Percentiles rank a stretch among this genome's conserved stretches.
Conservation (phyloP, 2,329 filamentous ascomycete genomes). For the Beauveria pseudobassiana region DNA sequence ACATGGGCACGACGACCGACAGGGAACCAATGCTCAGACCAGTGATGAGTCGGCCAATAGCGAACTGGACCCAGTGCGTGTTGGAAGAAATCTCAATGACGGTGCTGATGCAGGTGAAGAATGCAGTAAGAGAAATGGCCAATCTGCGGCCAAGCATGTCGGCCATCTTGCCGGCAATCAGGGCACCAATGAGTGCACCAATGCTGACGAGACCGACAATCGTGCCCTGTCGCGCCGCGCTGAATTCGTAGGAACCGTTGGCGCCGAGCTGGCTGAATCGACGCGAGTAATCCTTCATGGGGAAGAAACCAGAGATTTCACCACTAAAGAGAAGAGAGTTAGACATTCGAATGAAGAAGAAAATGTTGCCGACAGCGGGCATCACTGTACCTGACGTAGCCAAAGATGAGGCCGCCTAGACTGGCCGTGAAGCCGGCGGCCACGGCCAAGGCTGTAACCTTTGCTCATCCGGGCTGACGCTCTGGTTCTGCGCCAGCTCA, state of each 20-base stretch:
- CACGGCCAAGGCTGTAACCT: conserved; percentile 34
- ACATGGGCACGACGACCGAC: conserved; percentile 60
- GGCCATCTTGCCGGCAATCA: conserved; percentile 52
- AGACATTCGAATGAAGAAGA: not conserved
- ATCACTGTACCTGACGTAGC: conserved; percentile 43
- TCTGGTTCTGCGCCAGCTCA: conserved; percentile 17
- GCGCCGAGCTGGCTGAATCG: conserved; percentile 43
- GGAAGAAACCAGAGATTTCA: conserved; percentile 54
- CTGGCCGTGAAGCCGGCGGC: conserved; percentile 44
- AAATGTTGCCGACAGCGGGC: not conserved
- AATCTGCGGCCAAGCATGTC: conserved; percentile 54
- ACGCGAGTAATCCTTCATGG: conserved; percentile 47
- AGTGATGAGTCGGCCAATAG: conserved; percentile 57
- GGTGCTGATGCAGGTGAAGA: conserved; percentile 58
- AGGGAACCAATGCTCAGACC: conserved; percentile 59
- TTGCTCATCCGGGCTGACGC: conserved; percentile 16
- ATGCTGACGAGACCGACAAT: conserved; percentile 57
- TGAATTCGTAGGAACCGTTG: conserved; percentile 40
- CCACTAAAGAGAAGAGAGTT: conserved; percentile 31
- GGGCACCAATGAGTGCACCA: conserved; percentile 51
- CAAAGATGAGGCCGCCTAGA: conserved; percentile 51
- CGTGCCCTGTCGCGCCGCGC: conserved; percentile 52
- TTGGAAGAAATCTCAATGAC: conserved; percentile 54
- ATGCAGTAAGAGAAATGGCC: conserved; percentile 54
- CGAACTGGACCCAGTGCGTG: conserved; percentile 54